Percentiles rank a stretch among this genome's conserved stretches.
Conservation (phyloP, 2,329 filamentous ascomycete genomes). For the Chaetomiaceae sp. region DNA sequence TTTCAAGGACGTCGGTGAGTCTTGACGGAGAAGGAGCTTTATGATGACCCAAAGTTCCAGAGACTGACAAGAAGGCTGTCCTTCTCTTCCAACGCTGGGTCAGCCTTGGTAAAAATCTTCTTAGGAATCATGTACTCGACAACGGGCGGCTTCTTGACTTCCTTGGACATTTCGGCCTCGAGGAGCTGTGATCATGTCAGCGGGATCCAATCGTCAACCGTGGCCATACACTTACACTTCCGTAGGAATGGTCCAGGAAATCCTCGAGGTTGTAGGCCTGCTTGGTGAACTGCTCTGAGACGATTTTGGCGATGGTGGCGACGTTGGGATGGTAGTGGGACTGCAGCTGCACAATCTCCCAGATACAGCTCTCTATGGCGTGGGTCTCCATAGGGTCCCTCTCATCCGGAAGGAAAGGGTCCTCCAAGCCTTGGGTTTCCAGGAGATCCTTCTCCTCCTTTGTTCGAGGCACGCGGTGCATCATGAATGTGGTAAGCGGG, state of each 20-base stretch:
- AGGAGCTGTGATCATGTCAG: slow-evolving; percentile 58
- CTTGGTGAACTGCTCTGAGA: slow-evolving; percentile 97
- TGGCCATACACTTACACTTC: slow-evolving; percentile 53
- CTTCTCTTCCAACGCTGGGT: slow-evolving; percentile 38
- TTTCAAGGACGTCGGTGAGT: background rate
- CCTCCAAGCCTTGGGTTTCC: slow-evolving; percentile 55
- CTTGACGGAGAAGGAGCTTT: background rate
- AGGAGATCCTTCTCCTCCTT: slow-evolving; percentile 53
- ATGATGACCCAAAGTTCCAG: slow-evolving; percentile 49
- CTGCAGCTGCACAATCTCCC: slow-evolving; percentile 89
- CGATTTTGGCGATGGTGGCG: slow-evolving; percentile 85
- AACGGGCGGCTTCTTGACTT: slow-evolving; percentile 79
- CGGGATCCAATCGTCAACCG: background rate
- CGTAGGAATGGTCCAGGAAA: slow-evolving; percentile 92
- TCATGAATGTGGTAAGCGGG: slow-evolving; percentile 90
- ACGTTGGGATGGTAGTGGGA: slow-evolving; percentile 97
- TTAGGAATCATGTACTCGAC: slow-evolving; percentile 95
- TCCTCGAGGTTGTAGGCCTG: slow-evolving; percentile 93
- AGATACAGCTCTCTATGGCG: slow-evolving; percentile 88
- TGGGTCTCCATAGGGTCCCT: slow-evolving; percentile 76
- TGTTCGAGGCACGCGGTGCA: slow-evolving; percentile 69
- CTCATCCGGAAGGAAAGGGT: slow-evolving; percentile 74
- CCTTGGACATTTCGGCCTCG: slow-evolving; percentile 76
- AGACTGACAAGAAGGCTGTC: slow-evolving; percentile 55
- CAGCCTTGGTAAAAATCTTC: slow-evolving; percentile 61